Percentiles rank a stretch among this genome's conserved stretches.
These are phyloP conservation scores for Ascochyta fabae DNA, from an alignment of 2,329 filamentous ascomycete species.

Conservation along the genomic window DNA sequence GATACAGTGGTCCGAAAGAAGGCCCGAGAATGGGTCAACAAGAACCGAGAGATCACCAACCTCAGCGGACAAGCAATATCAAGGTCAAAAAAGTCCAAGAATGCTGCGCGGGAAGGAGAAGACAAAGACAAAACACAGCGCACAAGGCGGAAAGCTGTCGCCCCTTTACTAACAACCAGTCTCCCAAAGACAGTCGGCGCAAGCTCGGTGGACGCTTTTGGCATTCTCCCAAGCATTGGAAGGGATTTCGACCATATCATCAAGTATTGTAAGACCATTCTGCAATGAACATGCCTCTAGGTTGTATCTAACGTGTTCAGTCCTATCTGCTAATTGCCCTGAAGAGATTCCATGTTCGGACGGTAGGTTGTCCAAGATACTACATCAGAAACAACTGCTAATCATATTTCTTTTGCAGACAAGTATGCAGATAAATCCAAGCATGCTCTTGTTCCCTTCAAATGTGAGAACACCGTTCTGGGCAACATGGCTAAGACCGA, in stretches of 20 bases:
- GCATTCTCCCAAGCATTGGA: conserved; percentile 25
- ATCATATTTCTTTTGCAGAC: conserved; percentile 11
- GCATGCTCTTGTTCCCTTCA: conserved; percentile 13
- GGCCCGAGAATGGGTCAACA: conserved; percentile 36
- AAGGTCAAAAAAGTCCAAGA: conserved; percentile 9
- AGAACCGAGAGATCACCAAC: conserved; percentile 22
- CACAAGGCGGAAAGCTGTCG: not conserved
- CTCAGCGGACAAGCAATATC: not conserved
- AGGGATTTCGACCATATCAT: conserved; percentile 34
- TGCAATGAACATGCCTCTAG: not conserved
- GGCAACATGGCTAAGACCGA: conserved; percentile 27
- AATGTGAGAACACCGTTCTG: conserved; percentile 27
- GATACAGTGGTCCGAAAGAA: conserved; percentile 32
- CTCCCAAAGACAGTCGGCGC: conserved; percentile 5
- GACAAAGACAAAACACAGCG: conserved; percentile 4
- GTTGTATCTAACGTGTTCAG: conserved; percentile 9
- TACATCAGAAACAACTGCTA: not conserved
- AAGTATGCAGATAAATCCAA: conserved; percentile 26
- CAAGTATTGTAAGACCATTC: conserved; percentile 27
- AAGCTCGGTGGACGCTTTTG: conserved; percentile 27
- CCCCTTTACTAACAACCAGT: not conserved
- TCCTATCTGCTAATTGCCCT: conserved; percentile 26
- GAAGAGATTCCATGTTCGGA: conserved; percentile 30
- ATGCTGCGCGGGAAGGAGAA: not conserved
- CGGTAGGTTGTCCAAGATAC: conserved; percentile 5